Evolutionary conservation across 441 rosid species (phyloP).

Genomic region (Euphorbia schlechtendalii): DNA sequence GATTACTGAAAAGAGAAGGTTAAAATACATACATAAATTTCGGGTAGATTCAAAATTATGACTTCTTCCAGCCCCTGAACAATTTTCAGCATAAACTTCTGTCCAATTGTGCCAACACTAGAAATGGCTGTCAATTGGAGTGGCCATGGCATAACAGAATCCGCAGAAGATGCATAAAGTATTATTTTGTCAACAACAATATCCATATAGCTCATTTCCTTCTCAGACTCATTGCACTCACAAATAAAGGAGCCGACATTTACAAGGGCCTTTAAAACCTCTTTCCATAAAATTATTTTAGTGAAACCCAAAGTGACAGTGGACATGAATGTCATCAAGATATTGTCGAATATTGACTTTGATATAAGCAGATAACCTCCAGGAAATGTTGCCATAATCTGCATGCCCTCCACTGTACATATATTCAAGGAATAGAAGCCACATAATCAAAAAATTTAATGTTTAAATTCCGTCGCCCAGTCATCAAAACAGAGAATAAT

Average conservation of each 20-base stretch:
- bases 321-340: slow-evolving; percentile 51
- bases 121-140: slow-evolving; percentile 60
- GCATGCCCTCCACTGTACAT: slow-evolving; percentile 43
- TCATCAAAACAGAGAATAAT: neutral
- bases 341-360: slow-evolving; percentile 51
- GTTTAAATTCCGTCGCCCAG: neutral
- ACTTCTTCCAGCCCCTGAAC: slow-evolving; percentile 56
- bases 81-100: slow-evolving; percentile 52
- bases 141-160: slow-evolving; percentile 41
- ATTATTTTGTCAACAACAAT: slow-evolving; percentile 53
- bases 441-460: neutral
- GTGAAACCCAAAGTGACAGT: slow-evolving; percentile 39
- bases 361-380: slow-evolving; percentile 45
- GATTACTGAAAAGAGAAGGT: slow-evolving; percentile 6
- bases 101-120: slow-evolving; percentile 52
- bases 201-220: slow-evolving; percentile 45
- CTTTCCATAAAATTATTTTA: slow-evolving; percentile 50
- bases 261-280: slow-evolving; percentile 64
- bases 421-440: slow-evolving; percentile 13
- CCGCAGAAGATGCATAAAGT: slow-evolving; percentile 38
- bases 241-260: slow-evolving; percentile 61
- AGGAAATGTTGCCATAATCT: slow-evolving; percentile 55
- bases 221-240: slow-evolving; percentile 50
- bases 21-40: slow-evolving; percentile 55
- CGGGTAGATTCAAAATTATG: slow-evolving; percentile 43